Evolutionary conservation across 2,329 filamentous ascomycete species (phyloP).

Genomic region (Arthrobotrys iridis): DNA sequence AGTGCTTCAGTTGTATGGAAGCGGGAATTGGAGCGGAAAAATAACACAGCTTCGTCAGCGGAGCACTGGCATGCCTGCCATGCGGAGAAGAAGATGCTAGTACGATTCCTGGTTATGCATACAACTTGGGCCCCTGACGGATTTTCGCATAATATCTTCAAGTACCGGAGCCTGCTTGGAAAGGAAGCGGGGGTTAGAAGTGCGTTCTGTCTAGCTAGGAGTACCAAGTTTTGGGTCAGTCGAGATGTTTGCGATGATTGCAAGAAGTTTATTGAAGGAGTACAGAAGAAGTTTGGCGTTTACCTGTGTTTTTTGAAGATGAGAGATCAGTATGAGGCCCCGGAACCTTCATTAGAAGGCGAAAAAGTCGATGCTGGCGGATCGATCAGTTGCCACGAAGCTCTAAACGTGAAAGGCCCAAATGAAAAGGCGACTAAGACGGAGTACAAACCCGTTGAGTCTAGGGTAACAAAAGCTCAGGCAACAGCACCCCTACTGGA

Average conservation of each 20-base stretch:
- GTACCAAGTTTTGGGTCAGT: slow-evolving; percentile 46
- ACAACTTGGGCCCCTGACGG: slow-evolving; percentile 37
- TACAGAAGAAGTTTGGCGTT: slow-evolving; percentile 35
- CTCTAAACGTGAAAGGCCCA: too few relatives aligned
- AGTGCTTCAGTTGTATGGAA: slow-evolving; percentile 31
- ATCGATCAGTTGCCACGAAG: too few relatives aligned
- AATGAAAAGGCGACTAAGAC: too few relatives aligned
- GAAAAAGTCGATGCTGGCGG: background rate
- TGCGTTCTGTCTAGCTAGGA: slow-evolving; percentile 13
- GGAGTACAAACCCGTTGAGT: too few relatives aligned
- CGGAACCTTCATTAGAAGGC: background rate
- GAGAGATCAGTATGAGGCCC: background rate
- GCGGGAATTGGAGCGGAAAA: slow-evolving; percentile 41
- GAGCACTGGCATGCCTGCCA: slow-evolving; percentile 41
- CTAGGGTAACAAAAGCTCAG: too few relatives aligned
- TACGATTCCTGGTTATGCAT: slow-evolving; percentile 32
- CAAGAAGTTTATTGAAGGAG: slow-evolving; percentile 25
- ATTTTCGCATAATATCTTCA: slow-evolving; percentile 37
- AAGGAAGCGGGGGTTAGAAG: slow-evolving; percentile 26
- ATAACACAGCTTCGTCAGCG: slow-evolving; percentile 17
- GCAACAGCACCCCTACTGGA: background rate
- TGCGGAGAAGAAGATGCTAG: slow-evolving; percentile 50
- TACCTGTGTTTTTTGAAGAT: slow-evolving; percentile 37
- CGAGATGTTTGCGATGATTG: slow-evolving; percentile 46
- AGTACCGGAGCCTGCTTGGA: slow-evolving; percentile 20